phyloP scores from a whole-genome alignment of 257 asterid genomes.

The Solanum chaucha region DNA sequence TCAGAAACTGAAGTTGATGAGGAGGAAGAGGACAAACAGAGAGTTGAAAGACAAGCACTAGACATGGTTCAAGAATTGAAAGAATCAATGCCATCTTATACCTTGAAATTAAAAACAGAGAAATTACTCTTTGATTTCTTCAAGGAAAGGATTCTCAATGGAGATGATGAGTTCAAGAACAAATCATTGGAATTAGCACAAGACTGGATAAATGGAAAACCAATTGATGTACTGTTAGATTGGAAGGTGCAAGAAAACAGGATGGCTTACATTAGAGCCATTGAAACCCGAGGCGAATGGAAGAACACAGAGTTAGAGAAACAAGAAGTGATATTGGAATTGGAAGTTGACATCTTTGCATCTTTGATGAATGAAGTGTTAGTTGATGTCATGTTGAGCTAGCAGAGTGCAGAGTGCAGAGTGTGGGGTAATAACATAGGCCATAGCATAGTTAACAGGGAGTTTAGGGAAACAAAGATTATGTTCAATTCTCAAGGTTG shows the following conservation, averaged over 20 bases:
- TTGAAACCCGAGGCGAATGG: slow-evolving; percentile 65
- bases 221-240: slow-evolving; percentile 9
- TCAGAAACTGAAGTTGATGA: slow-evolving; percentile 15
- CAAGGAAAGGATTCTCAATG: slow-evolving; percentile 14
- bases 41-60: slow-evolving; percentile 2
- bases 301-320: slow-evolving; percentile 31
- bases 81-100: slow-evolving; percentile 19
- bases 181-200: slow-evolving; percentile 24
- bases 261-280: slow-evolving; percentile 39
- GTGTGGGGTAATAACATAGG: neutral
- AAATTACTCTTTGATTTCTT: slow-evolving; percentile 51
- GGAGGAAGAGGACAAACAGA: slow-evolving; percentile 6
- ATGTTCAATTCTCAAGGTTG: slow-evolving; percentile 7
- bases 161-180: neutral
- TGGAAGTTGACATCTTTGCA: slow-evolving; percentile 44
- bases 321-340: slow-evolving; percentile 34
- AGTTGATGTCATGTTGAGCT: slow-evolving; percentile 11
- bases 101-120: slow-evolving; percentile 23
- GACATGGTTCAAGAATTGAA: slow-evolving; percentile 27
- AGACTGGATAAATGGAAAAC: slow-evolving; percentile 42
- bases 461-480: neutral
- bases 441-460: neutral
- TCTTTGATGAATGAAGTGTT: slow-evolving; percentile 41
- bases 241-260: slow-evolving; percentile 48
- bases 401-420: slow-evolving; percentile 1